phyloP scores from a whole-genome alignment of 768 basidiomycete genomes.

The Xerocomus spinulosus region DNA sequence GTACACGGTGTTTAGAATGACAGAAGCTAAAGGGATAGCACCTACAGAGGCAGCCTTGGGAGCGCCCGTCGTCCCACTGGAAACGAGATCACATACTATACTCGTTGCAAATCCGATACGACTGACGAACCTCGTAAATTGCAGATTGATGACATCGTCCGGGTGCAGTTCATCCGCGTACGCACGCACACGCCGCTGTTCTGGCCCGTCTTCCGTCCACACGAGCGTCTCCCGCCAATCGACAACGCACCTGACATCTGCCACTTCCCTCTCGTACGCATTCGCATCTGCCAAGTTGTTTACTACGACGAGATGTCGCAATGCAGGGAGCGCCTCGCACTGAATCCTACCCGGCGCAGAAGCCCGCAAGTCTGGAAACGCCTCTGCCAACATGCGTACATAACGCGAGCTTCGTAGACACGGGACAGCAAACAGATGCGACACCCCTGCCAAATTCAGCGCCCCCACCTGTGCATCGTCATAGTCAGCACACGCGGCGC shows the following conservation, averaged over 20 bases:
- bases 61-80: conserved; percentile 72
- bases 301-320: conserved; percentile 63
- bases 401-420: conserved; percentile 62
- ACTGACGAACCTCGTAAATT: conserved; percentile 69
- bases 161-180: conserved; percentile 40
- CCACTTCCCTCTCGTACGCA: conserved; percentile 37
- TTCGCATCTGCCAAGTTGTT: conserved; percentile 48
- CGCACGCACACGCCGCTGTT: conserved; percentile 41
- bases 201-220: conserved; percentile 54
- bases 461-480: conserved; percentile 44
- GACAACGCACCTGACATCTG: conserved; percentile 46
- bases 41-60: conserved; percentile 82
- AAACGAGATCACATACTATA: background rate
- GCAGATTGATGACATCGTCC: conserved; percentile 76
- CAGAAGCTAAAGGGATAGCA: background rate
- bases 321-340: conserved; percentile 52
- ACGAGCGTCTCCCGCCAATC: conserved; percentile 72
- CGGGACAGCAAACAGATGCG: conserved; percentile 71
- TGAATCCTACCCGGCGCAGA: conserved; percentile 53
- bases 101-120: background rate
- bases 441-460: conserved; percentile 59
- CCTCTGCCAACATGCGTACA: conserved; percentile 51
- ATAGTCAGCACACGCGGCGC: too few relatives aligned
- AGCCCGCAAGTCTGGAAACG: conserved; percentile 50
- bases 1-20: background rate